phyloP scores from a whole-genome alignment of 768 basidiomycete genomes.

The Suillus sp. region DNA sequence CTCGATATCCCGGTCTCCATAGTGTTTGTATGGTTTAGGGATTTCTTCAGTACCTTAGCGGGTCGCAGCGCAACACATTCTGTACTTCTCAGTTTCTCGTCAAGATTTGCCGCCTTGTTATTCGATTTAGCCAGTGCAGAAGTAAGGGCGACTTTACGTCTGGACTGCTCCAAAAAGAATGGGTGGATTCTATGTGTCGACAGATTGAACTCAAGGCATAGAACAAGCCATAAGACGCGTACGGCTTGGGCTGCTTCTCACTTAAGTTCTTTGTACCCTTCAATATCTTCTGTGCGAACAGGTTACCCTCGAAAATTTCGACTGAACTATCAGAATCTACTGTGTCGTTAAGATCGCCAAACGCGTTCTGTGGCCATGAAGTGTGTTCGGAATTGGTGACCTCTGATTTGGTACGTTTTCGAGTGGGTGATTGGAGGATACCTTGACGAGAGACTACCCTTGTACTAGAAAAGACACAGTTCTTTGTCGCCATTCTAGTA shows the following conservation, averaged over 20 bases:
- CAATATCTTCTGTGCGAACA: conserved; percentile 12
- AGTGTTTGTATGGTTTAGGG: background rate
- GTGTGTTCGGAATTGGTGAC: background rate
- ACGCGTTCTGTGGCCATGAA: background rate
- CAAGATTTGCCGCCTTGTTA: background rate
- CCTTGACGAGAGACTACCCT: background rate
- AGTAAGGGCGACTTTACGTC: background rate
- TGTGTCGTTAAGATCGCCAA: conserved; percentile 16
- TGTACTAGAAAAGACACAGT: background rate
- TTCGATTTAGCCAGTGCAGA: conserved; percentile 4
- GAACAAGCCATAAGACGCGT: conserved; percentile 6
- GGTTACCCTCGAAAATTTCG: conserved; percentile 32
- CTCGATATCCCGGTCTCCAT: background rate
- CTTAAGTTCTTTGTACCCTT: conserved; percentile 24
- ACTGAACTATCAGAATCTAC: conserved; percentile 32
- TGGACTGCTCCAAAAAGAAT: conserved; percentile 18
- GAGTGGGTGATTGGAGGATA: background rate
- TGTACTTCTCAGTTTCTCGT: background rate
- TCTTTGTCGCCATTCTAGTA: background rate
- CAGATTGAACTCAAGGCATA: conserved; percentile 12
- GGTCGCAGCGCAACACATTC: background rate
- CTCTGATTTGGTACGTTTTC: background rate
- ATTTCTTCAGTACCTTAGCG: background rate
- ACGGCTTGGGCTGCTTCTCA: conserved; percentile 13
- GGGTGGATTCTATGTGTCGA: conserved; percentile 22